Conservation (phyloP, 2,329 filamentous ascomycete species). For the Talaromyces sp. region DNA sequence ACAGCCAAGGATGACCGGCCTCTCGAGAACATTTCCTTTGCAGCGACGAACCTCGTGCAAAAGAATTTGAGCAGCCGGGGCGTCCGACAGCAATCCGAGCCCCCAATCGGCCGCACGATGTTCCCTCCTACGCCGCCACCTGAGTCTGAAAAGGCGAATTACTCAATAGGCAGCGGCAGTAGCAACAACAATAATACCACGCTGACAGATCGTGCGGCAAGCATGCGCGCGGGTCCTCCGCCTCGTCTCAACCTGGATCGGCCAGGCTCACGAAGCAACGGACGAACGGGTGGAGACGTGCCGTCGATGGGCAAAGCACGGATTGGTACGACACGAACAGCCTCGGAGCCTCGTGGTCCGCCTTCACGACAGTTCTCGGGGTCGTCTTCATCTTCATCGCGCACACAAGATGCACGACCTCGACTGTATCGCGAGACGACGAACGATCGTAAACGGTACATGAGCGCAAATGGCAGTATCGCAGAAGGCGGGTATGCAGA, state of each 20-base stretch:
- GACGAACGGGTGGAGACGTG: constrained; percentile 28
- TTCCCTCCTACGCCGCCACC: constrained; percentile 99
- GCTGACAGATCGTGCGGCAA: constrained; percentile 43
- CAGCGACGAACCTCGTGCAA: constrained; percentile 88
- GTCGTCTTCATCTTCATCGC: constrained; percentile 13
- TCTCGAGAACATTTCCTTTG: constrained; percentile 79
- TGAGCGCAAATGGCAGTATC: constrained; percentile 22
- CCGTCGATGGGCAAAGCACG: constrained; percentile 33
- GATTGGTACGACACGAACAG: constrained; percentile 44
- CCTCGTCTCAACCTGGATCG: constrained; percentile 40
- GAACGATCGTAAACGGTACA: constrained; percentile 21
- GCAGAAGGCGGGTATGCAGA: constrained; percentile 32
- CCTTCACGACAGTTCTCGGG: constrained; percentile 25
- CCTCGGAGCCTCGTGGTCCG: constrained; percentile 47
- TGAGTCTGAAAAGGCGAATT: constrained; percentile 63
- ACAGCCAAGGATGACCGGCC: constrained; percentile 66
- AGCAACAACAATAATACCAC: constrained; percentile 22
- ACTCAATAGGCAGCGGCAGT: constrained; percentile 14
- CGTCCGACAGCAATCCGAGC: constrained; percentile 73
- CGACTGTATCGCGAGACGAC: constrained; percentile 28
- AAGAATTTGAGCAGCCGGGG: constrained; percentile 69
- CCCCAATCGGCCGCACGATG: constrained; percentile 69
- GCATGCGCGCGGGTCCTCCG: constrained; percentile 43
- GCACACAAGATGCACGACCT: constrained; percentile 22
- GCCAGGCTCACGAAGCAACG: constrained; percentile 19